Conservation (phyloP, 331 rosid species). For the Prunus yedoensis region DNA sequence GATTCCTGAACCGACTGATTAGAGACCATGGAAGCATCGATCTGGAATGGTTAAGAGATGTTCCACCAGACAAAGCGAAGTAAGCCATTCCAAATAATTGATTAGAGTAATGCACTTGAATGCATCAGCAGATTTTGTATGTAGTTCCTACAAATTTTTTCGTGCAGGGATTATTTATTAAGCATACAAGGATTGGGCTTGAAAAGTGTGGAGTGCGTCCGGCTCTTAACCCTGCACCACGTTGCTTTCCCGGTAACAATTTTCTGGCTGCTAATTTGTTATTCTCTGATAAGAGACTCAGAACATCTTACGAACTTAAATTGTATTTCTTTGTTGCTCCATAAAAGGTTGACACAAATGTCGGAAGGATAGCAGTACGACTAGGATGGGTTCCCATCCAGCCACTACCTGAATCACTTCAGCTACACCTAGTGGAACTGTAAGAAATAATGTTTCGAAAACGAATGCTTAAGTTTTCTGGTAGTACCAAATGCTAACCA, state of each 20-base stretch:
- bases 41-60: conserved; percentile 95
- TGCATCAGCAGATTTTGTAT: conserved; percentile 3
- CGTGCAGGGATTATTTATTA: conserved; percentile 75
- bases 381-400: conserved; percentile 99
- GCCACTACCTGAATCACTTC: conserved; percentile 92
- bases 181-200: conserved; percentile 87
- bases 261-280: conserved; percentile 10
- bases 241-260: conserved; percentile 93
- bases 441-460: conserved; percentile 36
- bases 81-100: conserved; percentile 36
- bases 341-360: conserved; percentile 93
- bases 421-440: conserved; percentile 86
- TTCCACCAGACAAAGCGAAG: conserved; percentile 86
- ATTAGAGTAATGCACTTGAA: background rate
- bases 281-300: conserved; percentile 10
- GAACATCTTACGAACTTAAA: conserved; percentile 20
- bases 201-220: conserved; percentile 95
- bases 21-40: conserved; percentile 83
- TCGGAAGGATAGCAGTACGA: conserved; percentile 97
- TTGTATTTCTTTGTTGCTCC: conserved; percentile 12
- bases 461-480: conserved; percentile 1
- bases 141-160: conserved; percentile 17
- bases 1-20: conserved; percentile 72
- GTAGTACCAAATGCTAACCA: conserved; percentile 32
- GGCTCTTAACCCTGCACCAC: conserved; percentile 89